These are phyloP conservation scores for Neostapfia colusana DNA, from an alignment of 176 grass and related monocot species.

Conservation along the genomic window DNA sequence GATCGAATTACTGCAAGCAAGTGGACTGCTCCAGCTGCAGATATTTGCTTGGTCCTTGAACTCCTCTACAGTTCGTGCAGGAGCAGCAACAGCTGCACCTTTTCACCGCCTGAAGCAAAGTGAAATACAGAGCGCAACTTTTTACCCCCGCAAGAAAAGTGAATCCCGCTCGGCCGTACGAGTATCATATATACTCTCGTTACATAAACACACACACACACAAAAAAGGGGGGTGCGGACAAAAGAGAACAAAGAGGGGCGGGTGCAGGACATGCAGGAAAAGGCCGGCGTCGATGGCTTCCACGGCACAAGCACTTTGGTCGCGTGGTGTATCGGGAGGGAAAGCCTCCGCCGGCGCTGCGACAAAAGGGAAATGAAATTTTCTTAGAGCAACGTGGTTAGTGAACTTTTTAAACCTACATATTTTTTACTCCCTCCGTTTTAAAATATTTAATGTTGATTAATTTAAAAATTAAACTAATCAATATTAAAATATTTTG, in stretches of 20 bases:
- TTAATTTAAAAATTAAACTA: no score
- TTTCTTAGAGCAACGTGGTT: no score
- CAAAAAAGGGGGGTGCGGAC: conserved; percentile 5
- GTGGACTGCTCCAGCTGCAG: no score
- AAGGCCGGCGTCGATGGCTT: conserved; percentile 9
- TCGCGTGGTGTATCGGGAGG: conserved; percentile 16
- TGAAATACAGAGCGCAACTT: conserved; percentile 30
- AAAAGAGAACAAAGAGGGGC: conserved; percentile 42
- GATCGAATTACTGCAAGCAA: no score
- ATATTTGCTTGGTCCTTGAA: no score
- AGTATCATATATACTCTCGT: background rate
- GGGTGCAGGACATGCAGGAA: conserved; percentile 20
- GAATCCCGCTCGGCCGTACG: conserved; percentile 3
- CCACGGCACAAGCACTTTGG: conserved; percentile 15
- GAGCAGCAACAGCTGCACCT: conserved; percentile 19
- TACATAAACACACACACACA: background rate
- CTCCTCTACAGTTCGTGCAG: no score
- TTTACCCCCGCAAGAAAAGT: conserved; percentile 28
- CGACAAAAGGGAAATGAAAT: background rate
- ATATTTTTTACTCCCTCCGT: no score
- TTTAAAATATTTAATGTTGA: no score
- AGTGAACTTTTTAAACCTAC: no score
- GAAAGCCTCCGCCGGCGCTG: conserved; percentile 1
- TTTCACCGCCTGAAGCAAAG: conserved; percentile 41
- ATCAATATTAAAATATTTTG: no score